Evolutionary conservation across 192 early-diverging fungal species (phyloP).

Genomic region (Backusella circina): DNA sequence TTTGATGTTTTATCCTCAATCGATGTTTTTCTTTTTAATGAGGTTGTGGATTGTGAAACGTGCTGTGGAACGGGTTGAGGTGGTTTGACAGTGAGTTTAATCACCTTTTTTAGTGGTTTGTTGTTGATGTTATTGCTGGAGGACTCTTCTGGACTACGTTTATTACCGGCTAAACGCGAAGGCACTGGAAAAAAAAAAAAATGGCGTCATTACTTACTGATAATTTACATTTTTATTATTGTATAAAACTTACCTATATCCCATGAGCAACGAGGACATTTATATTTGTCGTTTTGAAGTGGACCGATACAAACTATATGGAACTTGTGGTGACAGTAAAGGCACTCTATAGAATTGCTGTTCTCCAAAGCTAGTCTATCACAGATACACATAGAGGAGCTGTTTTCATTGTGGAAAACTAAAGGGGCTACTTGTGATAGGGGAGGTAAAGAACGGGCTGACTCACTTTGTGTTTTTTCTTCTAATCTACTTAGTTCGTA

Average conservation of each 20-base stretch:
- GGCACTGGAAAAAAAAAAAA: neutral
- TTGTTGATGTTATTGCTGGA: neutral
- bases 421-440: neutral
- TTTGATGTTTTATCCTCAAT: neutral
- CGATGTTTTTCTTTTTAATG: neutral
- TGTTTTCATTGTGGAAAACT: neutral
- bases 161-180: neutral
- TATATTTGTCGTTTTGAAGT: neutral
- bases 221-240: neutral
- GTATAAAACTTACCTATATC: neutral
- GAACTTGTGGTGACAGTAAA: neutral
- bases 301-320: neutral
- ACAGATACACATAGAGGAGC: neutral
- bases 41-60: neutral
- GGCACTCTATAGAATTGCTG: neutral
- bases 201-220: neutral
- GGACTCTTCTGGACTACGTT: neutral
- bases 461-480: neutral
- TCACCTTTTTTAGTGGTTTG: neutral
- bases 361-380: neutral
- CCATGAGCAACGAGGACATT: neutral
- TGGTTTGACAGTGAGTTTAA: conserved; percentile 6
- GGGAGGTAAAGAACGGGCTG: neutral
- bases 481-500: neutral
- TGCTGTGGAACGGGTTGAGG: neutral